A percentile compares a stretch with the other conserved stretches of the same genome.
Conservation (phyloP, 805 yeast species). For the Wickerhamomyces mucosus region DNA sequence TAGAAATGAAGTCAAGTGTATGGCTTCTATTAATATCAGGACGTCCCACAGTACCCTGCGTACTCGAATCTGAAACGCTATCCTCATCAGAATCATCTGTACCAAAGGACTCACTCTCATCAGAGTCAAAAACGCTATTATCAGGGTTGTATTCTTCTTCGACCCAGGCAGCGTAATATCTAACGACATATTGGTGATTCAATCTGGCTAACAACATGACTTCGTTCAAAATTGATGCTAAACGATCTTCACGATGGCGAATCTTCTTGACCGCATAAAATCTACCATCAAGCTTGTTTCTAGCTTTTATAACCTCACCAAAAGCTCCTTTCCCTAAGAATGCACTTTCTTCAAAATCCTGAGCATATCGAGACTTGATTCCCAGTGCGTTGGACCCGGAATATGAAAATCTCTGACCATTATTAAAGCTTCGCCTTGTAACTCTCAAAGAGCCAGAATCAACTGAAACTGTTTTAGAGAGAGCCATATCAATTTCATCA, state of each 20-base stretch:
- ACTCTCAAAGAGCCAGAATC: slow-evolving; percentile 12
- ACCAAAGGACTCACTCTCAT: slow-evolving; percentile 19
- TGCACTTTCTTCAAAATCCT: slow-evolving; percentile 93
- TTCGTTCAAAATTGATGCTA: slow-evolving; percentile 78
- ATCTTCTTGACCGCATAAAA: slow-evolving; percentile 92
- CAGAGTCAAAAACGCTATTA: slow-evolving; percentile 25
- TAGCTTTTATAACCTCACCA: slow-evolving; percentile 96
- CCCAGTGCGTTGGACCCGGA: slow-evolving; percentile 19
- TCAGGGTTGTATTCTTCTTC: slow-evolving; percentile 48
- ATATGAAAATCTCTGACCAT: slow-evolving; percentile 27
- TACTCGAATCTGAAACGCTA: background rate
- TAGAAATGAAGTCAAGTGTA: slow-evolving; percentile 59
- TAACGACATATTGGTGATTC: slow-evolving; percentile 90
- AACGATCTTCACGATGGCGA: slow-evolving; percentile 68
- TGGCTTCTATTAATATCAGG: slow-evolving; percentile 24
- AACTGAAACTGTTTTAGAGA: slow-evolving; percentile 20
- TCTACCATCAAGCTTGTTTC: slow-evolving; percentile 89
- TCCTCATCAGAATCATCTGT: slow-evolving; percentile 7
- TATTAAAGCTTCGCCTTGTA: slow-evolving; percentile 32
- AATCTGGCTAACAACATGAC: slow-evolving; percentile 86
- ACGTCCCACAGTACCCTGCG: slow-evolving; percentile 6
- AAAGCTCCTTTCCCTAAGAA: slow-evolving; percentile 90
- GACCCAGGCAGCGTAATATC: slow-evolving; percentile 97
- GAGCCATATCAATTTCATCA: slow-evolving; percentile 10
- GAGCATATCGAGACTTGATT: slow-evolving; percentile 59